phyloP scores from a whole-genome alignment of 495 filamentous ascomycete species.

The Massariosphaeria phaeospora region DNA sequence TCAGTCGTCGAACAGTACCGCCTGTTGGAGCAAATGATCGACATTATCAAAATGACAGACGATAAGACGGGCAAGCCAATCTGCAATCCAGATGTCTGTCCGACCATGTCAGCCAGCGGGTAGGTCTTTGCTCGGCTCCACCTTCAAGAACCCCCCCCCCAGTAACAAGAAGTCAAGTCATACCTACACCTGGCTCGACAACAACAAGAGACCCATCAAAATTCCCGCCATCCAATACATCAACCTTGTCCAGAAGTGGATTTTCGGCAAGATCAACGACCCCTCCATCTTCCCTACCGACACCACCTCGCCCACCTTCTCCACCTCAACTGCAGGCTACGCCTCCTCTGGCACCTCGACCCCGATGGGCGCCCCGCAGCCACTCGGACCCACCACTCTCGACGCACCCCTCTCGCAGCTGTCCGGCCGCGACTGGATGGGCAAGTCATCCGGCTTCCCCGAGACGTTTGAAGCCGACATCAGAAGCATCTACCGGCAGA shows the following conservation, averaged over 20 bases:
- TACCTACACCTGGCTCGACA: slow-evolving; percentile 87
- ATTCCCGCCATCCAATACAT: slow-evolving; percentile 68
- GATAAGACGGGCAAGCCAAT: slow-evolving; percentile 62
- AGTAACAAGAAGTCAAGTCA: slow-evolving; percentile 50
- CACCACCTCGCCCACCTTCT: slow-evolving; percentile 13
- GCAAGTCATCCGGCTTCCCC: slow-evolving; percentile 83
- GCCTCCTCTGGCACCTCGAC: slow-evolving; percentile 44
- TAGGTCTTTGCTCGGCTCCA: slow-evolving; percentile 47
- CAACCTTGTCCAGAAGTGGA: slow-evolving; percentile 85
- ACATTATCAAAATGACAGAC: slow-evolving; percentile 75
- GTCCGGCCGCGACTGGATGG: slow-evolving; percentile 64
- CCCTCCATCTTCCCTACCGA: slow-evolving; percentile 75
- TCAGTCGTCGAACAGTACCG: slow-evolving; percentile 87
- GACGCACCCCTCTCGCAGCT: slow-evolving; percentile 47
- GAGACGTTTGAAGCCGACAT: slow-evolving; percentile 78
- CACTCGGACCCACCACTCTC: slow-evolving; percentile 47
- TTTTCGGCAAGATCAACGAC: slow-evolving; percentile 84
- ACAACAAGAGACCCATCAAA: slow-evolving; percentile 49
- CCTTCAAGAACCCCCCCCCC: neutral
- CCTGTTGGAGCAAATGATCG: slow-evolving; percentile 75
- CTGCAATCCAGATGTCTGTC: slow-evolving; percentile 77
- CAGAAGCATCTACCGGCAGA: slow-evolving; percentile 89
- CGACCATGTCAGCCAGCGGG: slow-evolving; percentile 87
- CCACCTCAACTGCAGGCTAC: neutral
- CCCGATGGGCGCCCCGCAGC: slow-evolving; percentile 51